Base-by-base conservation (phyloP, 2,329 filamentous ascomycete genomes). In the Cladosporium sp. region DNA sequence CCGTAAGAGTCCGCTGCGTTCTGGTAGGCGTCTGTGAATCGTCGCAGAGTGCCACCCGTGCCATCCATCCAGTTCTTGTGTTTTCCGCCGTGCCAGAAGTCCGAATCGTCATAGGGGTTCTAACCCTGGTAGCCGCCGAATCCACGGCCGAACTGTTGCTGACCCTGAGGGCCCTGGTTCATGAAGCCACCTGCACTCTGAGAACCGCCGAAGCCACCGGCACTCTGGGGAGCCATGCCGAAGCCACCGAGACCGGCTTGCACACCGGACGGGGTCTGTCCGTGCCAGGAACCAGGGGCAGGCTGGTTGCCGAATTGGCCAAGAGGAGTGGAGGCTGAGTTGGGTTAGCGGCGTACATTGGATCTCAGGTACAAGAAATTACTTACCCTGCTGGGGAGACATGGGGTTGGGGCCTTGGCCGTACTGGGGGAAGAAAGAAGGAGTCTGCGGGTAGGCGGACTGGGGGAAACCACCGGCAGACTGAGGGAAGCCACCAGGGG, bases 341-440 rank as follows among this genome's bases (percentile, higher is more conserved):
- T 16, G 35, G 31, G 44, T 50, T 58, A 46, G 56, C 11, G 18
- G 10, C 65, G 28, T 21, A 60, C 5, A n/a, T 33, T 12, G 64
- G 69, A 62, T 67, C 37, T 46, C 14, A 21, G 7, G 5, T 29
- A 23, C 26, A 18, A 11, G 29, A 21, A 23, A 2, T 55, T 11
- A 55, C 52, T 55, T 31, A 75, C 72, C 67, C 68, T 75, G 73
- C 33, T 63, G 61, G 53, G 84, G 84, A 77, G 84, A 89, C 84
- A 89, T 88, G 29, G 85, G 83, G 71, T 81, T 82, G 68, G 84
- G 86, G 7, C 61, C 61, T 86, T 91, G 91, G 76, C 91, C 90
- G 77, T 98, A 98, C 81, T 98, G 95, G 71, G 94, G 93, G 79
- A 97, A 98, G 83, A 92, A 97, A 40, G 85, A 84, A 53, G 84